Evolutionary conservation across 1,284 basidiomycete genomes (phyloP).

Genomic region (Afroboletus lepidellus): DNA sequence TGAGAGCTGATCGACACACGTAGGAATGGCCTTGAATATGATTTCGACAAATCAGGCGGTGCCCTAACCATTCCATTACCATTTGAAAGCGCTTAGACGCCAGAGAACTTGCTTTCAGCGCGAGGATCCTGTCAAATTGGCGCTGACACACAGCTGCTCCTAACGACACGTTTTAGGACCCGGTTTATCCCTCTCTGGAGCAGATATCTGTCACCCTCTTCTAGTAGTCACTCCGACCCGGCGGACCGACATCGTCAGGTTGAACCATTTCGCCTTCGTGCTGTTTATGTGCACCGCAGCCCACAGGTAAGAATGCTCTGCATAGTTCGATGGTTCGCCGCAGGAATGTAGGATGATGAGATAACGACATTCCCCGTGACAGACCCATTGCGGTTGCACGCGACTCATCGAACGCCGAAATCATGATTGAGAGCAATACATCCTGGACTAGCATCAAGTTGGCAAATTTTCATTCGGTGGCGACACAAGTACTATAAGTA

Average conservation of each 20-base stretch:
- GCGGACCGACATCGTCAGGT: background rate
- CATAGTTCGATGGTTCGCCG: background rate
- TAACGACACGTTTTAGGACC: background rate
- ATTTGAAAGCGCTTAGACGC: background rate
- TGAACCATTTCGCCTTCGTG: background rate
- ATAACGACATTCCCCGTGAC: background rate
- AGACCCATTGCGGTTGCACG: too few relatives aligned
- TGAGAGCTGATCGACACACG: too few relatives aligned
- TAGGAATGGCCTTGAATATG: background rate
- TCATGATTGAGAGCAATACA: too few relatives aligned
- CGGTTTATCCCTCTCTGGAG: background rate
- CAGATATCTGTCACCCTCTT: background rate
- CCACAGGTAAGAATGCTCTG: background rate
- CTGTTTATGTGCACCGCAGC: background rate
- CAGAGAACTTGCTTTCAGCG: background rate
- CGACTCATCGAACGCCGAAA: too few relatives aligned
- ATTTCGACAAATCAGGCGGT: background rate
- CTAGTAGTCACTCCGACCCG: constrained; percentile 3
- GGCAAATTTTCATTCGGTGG: too few relatives aligned
- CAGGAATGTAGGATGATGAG: background rate
- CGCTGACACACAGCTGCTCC: background rate
- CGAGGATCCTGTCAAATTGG: too few relatives aligned
- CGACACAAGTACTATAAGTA: too few relatives aligned
- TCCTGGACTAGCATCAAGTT: too few relatives aligned
- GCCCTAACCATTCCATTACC: background rate